Percentiles rank a stretch among this genome's conserved stretches.
Evolutionary conservation across 2,329 filamentous ascomycete genomes (phyloP).

Genomic region (Didymella glomerata): DNA sequence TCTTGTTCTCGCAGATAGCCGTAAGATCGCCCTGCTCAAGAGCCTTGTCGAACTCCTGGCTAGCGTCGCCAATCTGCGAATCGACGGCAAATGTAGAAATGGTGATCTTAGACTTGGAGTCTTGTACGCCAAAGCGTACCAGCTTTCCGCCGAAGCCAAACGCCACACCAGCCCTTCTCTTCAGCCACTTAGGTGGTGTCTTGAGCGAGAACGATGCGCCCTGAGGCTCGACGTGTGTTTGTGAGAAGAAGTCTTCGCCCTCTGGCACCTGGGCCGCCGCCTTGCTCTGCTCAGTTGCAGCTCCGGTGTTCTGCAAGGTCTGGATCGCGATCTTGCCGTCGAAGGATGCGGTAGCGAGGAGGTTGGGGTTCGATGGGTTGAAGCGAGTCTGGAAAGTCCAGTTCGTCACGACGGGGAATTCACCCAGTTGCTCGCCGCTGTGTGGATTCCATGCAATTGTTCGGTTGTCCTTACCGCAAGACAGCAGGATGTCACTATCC

Average conservation of each 20-base stretch:
- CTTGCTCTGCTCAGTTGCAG: slow-evolving; percentile 70
- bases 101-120: slow-evolving; percentile 76
- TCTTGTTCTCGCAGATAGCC: slow-evolving; percentile 80
- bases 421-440: slow-evolving; percentile 84
- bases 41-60: slow-evolving; percentile 85
- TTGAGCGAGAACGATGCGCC: slow-evolving; percentile 85
- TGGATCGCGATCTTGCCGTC: slow-evolving; percentile 96
- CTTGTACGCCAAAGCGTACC: slow-evolving; percentile 75
- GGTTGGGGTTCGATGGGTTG: slow-evolving; percentile 89
- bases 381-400: slow-evolving; percentile 98
- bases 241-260: slow-evolving; percentile 95
- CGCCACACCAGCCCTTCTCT: slow-evolving; percentile 82
- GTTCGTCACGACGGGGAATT: slow-evolving; percentile 97
- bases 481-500: slow-evolving; percentile 87
- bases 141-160: slow-evolving; percentile 97
- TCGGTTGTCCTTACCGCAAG: slow-evolving; percentile 94
- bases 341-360: slow-evolving; percentile 95
- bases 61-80: slow-evolving; percentile 81
- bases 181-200: slow-evolving; percentile 89
- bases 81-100: slow-evolving; percentile 92
- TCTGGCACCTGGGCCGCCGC: slow-evolving; percentile 71
- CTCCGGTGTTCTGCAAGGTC: slow-evolving; percentile 92
- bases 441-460: slow-evolving; percentile 97
- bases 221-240: slow-evolving; percentile 90
- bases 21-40: slow-evolving; percentile 79